Base-by-base conservation (phyloP, 352 stramenopile species). In the Phytophthora cryptogea region DNA sequence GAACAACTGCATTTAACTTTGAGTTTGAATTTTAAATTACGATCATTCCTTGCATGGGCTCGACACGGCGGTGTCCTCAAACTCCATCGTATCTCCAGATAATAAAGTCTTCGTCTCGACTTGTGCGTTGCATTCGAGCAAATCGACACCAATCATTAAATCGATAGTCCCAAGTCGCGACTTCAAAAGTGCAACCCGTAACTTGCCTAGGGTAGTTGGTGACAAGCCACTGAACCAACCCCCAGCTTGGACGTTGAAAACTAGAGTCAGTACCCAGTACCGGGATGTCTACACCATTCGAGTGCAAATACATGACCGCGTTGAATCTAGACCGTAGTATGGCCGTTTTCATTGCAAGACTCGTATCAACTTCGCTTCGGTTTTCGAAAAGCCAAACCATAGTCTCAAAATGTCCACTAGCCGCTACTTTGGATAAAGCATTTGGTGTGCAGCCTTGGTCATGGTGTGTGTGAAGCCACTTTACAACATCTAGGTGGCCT, bases 141-240 rank as follows among this genome's bases (percentile, higher is more conserved):
- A 62, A 50, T 39, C 56, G 43, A 37, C 55, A 70, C 63, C 63
- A 70, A 37, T 66, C 56, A 8, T 66, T 62, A 26, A 70, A 70
- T 33, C 50, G 43, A 33, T 51, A 66, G 30, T 70, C 40, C 44
- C 44, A 70, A 5, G 50, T 66, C 28, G 55, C 33, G 13, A 67
- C 47, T 46, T 59, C 39, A 41, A 67, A 63, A 16, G 23, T 57
- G 28, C 56, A 63, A 20, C 45, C 50, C 1, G 9, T 32, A 5
- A 70, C 37, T 46, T 20, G 39, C 4, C 52, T 28, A 0, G 39
- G 11, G n/a, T 58, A 52, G 14, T 67, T 66, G 4, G 7, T 45
- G 30, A 55, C n/a, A 14, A 67, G 35, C 56, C 63, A 67, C 40
- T 66, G 63, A 2, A 23, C 20, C 3, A 70, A 20, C 14, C 52